Evolutionary conservation across 441 rosid species (phyloP).

Genomic region (Gossypium davidsonii): DNA sequence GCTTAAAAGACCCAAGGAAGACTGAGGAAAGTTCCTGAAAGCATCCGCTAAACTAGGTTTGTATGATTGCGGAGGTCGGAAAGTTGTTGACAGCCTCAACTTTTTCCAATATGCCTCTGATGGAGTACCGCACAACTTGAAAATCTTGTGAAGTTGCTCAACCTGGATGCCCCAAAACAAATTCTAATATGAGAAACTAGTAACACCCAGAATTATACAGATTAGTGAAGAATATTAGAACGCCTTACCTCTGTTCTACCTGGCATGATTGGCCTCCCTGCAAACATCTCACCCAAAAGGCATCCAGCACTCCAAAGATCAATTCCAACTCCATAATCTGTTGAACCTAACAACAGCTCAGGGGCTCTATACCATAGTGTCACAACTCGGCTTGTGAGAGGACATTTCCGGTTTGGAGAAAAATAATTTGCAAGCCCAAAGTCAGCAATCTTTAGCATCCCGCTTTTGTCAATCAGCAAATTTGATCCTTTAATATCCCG

Average conservation of each 20-base stretch:
- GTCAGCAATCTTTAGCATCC: slow-evolving; percentile 49
- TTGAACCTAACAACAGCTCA: slow-evolving; percentile 62
- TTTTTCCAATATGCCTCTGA: slow-evolving; percentile 67
- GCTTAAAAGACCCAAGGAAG: slow-evolving; percentile 48
- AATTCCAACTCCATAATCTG: slow-evolving; percentile 61
- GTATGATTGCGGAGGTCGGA: slow-evolving; percentile 41
- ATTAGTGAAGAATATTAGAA: neutral
- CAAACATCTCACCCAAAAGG: slow-evolving; percentile 71
- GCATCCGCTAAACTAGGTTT: slow-evolving; percentile 36
- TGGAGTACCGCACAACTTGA: slow-evolving; percentile 62
- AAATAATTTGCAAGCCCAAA: slow-evolving; percentile 52
- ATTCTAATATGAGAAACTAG: neutral
- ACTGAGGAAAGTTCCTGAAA: slow-evolving; percentile 42
- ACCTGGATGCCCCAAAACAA: slow-evolving; percentile 26
- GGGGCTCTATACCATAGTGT: slow-evolving; percentile 88
- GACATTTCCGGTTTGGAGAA: slow-evolving; percentile 33
- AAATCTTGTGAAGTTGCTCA: slow-evolving; percentile 62
- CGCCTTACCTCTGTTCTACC: slow-evolving; percentile 61
- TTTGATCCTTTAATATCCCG: slow-evolving; percentile 54
- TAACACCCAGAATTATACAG: neutral
- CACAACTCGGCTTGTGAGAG: slow-evolving; percentile 74
- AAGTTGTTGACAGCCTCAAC: slow-evolving; percentile 45
- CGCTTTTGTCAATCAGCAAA: slow-evolving; percentile 42
- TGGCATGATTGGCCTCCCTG: slow-evolving; percentile 63
- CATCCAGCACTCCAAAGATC: slow-evolving; percentile 91